phyloP scores from a whole-genome alignment of 2,329 filamentous ascomycete genomes.

The Sarocladium kiliense region DNA sequence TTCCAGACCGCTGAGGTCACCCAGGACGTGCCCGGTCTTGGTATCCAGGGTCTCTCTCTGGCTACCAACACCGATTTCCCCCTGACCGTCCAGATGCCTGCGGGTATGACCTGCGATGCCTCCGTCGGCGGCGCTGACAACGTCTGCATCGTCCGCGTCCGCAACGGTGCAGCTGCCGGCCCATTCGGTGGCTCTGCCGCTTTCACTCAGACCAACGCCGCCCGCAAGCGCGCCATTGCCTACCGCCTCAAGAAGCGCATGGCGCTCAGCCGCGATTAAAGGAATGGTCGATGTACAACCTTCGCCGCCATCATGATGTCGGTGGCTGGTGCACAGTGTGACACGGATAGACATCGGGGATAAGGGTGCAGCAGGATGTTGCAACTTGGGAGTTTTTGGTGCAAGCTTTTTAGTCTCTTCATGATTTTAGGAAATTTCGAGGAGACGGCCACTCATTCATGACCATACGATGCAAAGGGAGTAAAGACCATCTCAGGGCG shows the following conservation, averaged over 20 bases:
- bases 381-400: slow-evolving; percentile 4
- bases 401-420: slow-evolving; percentile 4
- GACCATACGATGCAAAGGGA: background rate
- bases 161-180: slow-evolving; percentile 56
- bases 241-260: slow-evolving; percentile 39
- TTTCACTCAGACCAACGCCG: slow-evolving; percentile 55
- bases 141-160: slow-evolving; percentile 61
- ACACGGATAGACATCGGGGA: background rate
- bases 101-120: slow-evolving; percentile 62
- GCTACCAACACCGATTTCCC: slow-evolving; percentile 60
- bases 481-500: background rate
- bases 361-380: background rate
- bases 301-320: background rate
- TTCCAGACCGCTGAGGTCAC: slow-evolving; percentile 56
- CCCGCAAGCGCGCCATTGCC: slow-evolving; percentile 57
- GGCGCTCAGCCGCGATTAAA: slow-evolving; percentile 21
- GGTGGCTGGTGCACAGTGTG: background rate
- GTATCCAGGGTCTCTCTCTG: slow-evolving; percentile 50
- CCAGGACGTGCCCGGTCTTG: slow-evolving; percentile 56
- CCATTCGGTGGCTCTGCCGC: slow-evolving; percentile 64
- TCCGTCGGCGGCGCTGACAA: slow-evolving; percentile 52
- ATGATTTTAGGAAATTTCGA: background rate
- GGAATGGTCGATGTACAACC: background rate
- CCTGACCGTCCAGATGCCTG: slow-evolving; percentile 59
- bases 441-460: slow-evolving; percentile 7